A percentile compares a stretch with the other conserved stretches of the same genome.
These are phyloP conservation scores for Paracoccidioides brasiliensis DNA, from an alignment of 2,329 filamentous ascomycete genomes.

Conservation along the genomic window DNA sequence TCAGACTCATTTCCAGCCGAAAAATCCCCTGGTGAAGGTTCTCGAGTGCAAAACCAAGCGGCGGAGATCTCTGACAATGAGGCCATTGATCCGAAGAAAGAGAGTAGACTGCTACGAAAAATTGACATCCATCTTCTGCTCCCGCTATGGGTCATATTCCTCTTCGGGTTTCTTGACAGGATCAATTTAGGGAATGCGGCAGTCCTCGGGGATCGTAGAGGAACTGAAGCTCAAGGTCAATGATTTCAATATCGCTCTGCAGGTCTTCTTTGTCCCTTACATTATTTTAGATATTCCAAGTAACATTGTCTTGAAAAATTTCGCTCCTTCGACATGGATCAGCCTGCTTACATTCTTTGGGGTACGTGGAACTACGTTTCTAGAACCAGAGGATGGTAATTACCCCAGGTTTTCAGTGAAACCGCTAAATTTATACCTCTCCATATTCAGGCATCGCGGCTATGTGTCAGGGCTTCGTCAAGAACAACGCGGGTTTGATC, in stretches of 20 bases:
- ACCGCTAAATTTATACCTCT: background rate
- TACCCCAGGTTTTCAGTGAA: no score
- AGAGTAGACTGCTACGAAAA: conserved; percentile 11
- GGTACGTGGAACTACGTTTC: conserved; percentile 5
- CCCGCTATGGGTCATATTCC: conserved; percentile 13
- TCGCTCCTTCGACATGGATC: conserved; percentile 16
- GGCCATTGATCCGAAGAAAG: no score
- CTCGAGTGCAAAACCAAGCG: no score
- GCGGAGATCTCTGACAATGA: no score
- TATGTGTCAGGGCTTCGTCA: conserved; percentile 21
- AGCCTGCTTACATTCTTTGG: conserved; percentile 14
- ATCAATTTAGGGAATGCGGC: conserved; percentile 16
- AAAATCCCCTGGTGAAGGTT: no score
- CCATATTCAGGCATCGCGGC: conserved; percentile 12
- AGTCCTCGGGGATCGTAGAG: conserved; percentile 13
- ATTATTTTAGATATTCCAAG: conserved; percentile 18
- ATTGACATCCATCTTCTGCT: conserved; percentile 15
- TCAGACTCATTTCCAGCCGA: no score
- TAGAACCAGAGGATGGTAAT: background rate
- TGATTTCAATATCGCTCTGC: conserved; percentile 26
- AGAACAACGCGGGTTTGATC: conserved; percentile 18
- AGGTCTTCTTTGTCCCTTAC: conserved; percentile 21
- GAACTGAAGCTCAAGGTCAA: conserved; percentile 14
- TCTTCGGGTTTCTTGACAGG: conserved; percentile 15
- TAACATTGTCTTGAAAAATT: conserved; percentile 17